Evolutionary conservation across 1,284 basidiomycete genomes (phyloP).

Genomic region (Ustilago shanxiensis): DNA sequence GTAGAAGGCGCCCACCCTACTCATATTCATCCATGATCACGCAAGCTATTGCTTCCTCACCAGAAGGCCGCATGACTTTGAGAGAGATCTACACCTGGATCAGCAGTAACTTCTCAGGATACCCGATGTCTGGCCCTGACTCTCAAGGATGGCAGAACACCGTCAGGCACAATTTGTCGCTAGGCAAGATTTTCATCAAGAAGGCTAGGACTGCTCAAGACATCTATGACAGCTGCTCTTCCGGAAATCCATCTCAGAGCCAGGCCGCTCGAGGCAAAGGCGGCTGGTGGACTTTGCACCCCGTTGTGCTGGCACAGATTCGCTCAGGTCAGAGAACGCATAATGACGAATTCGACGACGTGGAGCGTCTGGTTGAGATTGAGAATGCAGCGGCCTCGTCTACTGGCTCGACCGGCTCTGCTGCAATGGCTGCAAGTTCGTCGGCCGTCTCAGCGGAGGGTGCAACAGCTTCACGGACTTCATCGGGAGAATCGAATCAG

Average conservation of each 20-base stretch:
- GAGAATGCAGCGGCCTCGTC: conserved; percentile 33
- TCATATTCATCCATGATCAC: conserved; percentile 66
- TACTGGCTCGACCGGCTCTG: background rate
- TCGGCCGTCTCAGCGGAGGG: conserved; percentile 17
- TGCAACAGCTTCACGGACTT: background rate
- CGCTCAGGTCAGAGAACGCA: conserved; percentile 43
- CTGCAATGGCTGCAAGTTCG: conserved; percentile 11
- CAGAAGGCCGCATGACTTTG: conserved; percentile 61
- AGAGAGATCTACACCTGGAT: conserved; percentile 67
- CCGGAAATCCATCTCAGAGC: conserved; percentile 53
- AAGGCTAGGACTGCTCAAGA: conserved; percentile 55
- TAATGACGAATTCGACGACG: conserved; percentile 50
- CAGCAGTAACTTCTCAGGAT: conserved; percentile 55
- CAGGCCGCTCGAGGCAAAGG: conserved; percentile 60
- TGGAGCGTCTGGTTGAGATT: conserved; percentile 47
- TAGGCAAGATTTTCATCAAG: conserved; percentile 64
- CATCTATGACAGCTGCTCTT: conserved; percentile 60
- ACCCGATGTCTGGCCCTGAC: conserved; percentile 57
- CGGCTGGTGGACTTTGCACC: conserved; percentile 61
- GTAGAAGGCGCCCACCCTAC: conserved; percentile 57
- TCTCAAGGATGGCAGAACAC: conserved; percentile 66
- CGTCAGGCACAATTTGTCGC: conserved; percentile 63
- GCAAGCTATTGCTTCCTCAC: conserved; percentile 61
- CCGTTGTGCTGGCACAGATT: conserved; percentile 47
- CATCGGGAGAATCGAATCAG: conserved; percentile 9